These are phyloP conservation scores for Gossypium davidsonii DNA, from an alignment of 441 rosid species.

Conservation along the genomic window DNA sequence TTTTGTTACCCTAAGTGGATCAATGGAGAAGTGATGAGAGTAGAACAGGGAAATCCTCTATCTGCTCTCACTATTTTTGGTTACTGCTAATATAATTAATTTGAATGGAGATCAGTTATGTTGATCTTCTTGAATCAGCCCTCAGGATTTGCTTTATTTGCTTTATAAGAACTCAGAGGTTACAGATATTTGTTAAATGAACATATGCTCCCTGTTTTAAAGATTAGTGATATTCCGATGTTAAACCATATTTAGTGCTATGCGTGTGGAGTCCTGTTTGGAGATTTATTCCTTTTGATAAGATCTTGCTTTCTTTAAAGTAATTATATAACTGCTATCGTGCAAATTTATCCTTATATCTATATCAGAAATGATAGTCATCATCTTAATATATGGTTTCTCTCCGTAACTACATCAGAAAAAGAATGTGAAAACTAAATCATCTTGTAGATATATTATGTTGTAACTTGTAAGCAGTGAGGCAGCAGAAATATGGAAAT, in stretches of 20 bases:
- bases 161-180: not conserved
- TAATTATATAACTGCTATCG: not conserved
- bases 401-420: not conserved
- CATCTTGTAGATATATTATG: not conserved
- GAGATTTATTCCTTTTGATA: not conserved
- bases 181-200: not conserved
- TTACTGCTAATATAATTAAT: not conserved
- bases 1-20: conserved; percentile 1
- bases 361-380: not conserved
- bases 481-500: not conserved
- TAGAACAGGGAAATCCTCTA: not conserved
- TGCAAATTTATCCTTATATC: not conserved
- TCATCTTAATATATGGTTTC: not conserved
- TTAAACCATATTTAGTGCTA: not conserved
- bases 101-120: not conserved
- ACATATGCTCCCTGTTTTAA: not conserved
- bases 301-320: not conserved
- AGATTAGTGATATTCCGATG: not conserved
- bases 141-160: not conserved
- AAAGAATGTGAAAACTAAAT: not conserved
- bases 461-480: not conserved
- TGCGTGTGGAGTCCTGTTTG: not conserved
- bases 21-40: not conserved
- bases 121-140: not conserved
- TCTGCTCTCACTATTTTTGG: not conserved